Evolutionary conservation across 2,329 filamentous ascomycete genomes (phyloP).

Genomic region (Volutella citrinella): DNA sequence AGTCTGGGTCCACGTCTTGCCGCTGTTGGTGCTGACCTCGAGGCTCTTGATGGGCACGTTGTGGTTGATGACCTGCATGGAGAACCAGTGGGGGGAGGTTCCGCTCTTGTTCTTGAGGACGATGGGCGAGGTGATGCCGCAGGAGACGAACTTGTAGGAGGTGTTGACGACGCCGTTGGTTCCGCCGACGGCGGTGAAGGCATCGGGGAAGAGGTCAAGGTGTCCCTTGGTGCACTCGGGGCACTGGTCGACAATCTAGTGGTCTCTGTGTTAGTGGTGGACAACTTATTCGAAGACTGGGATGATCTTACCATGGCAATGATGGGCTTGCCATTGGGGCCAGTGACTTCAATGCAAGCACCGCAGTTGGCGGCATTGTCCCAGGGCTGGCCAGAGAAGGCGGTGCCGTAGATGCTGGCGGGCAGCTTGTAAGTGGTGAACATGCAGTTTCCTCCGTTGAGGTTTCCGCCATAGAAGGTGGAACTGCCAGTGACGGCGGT

Average conservation of each 20-base stretch:
- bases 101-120: slow-evolving; percentile 44
- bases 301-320: slow-evolving; percentile 57
- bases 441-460: slow-evolving; percentile 59
- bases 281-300: not conserved
- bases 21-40: slow-evolving; percentile 60
- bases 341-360: slow-evolving; percentile 57
- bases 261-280: slow-evolving; percentile 2
- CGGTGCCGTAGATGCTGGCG: slow-evolving; percentile 56
- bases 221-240: slow-evolving; percentile 39
- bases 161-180: slow-evolving; percentile 35
- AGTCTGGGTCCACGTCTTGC: slow-evolving; percentile 56
- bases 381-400: slow-evolving; percentile 59
- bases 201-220: slow-evolving; percentile 44
- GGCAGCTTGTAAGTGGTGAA: slow-evolving; percentile 63
- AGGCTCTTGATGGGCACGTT: slow-evolving; percentile 54
- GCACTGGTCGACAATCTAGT: slow-evolving; percentile 43
- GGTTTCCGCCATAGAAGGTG: slow-evolving; percentile 54
- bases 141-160: slow-evolving; percentile 35
- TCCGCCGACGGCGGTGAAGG: slow-evolving; percentile 36
- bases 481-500: slow-evolving; percentile 17
- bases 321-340: slow-evolving; percentile 53
- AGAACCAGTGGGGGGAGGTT: slow-evolving; percentile 40
- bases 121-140: slow-evolving; percentile 40
- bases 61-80: slow-evolving; percentile 60
- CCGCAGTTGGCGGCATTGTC: slow-evolving; percentile 55